Evolutionary conservation across 2,329 filamentous ascomycete genomes (phyloP), one percentile per base, ranked within the genome.

Genomic region (Daldinia sp.): DNA sequence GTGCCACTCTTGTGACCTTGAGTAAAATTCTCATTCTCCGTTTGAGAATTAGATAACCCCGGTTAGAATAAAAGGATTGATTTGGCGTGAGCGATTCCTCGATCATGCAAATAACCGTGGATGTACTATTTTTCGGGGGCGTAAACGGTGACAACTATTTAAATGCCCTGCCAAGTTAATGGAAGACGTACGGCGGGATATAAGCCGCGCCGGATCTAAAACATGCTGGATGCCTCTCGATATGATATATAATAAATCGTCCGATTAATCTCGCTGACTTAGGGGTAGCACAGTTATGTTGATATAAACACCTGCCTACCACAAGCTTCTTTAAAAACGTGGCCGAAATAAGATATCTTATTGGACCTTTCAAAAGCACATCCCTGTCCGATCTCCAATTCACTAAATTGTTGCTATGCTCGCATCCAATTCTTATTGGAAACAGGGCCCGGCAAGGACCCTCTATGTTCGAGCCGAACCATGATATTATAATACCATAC

Each of bases 331-430:
- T 58, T 49, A 58, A 47, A 45, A 63, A 66, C 63, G 63, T 66
- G 63, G 52, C 19, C 56, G 3, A 32, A 35, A 17, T 43, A 37
- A 19, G 56, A 34, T 34, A 27, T 63, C 27, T 39, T 61, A 63
- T 66, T 66, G 63, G 63, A 35, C 23, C 25, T 35, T 34, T 17
- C 21, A 5, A 29, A 37, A n/a, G n/a, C 4, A 53, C 23, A 66
- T 39, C 63, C 63, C 63, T 66, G 60, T 45, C 41, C 17, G 13
- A 50, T 51, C 63, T 58, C 63, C 60, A 63, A 61, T 41, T 48
- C 52, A 60, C 39, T 52, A 61, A 49, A 49, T 51, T 51, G 35
- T 54, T 57, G 37, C 35, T 55, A 53, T 47, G 56, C 48, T 54
- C 32, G 51, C 63, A 35, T 63, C 47, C 41, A 23, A 41, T 37